These are phyloP conservation scores for Monosporascus sp. DNA, from an alignment of 2,329 filamentous ascomycete genomes.

Conservation along the genomic window DNA sequence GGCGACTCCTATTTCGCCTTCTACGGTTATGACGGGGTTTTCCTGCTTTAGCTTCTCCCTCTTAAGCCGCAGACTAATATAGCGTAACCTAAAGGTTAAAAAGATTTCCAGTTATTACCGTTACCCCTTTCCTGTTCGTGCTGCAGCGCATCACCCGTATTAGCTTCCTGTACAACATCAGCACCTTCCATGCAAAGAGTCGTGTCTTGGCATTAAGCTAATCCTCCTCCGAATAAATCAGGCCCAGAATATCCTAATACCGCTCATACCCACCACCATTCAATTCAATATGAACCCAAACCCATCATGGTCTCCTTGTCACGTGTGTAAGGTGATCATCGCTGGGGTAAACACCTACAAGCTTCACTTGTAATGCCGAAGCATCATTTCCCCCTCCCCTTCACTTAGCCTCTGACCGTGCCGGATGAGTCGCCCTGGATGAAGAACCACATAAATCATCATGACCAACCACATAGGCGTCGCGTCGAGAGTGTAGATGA, in stretches of 20 bases:
- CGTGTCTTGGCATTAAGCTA: no score
- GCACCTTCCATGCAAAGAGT: neutral
- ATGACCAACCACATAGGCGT: conserved; percentile 3
- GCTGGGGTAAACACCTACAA: no score
- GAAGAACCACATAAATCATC: neutral
- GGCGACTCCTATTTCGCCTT: conserved; percentile 38
- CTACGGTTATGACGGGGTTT: conserved; percentile 16
- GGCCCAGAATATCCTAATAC: no score
- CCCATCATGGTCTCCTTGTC: no score
- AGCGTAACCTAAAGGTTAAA: conserved; percentile 12
- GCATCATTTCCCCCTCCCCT: neutral
- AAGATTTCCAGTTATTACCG: no score
- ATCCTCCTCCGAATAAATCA: no score
- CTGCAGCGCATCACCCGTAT: neutral
- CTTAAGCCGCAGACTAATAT: conserved; percentile 22
- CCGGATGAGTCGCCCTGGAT: neutral
- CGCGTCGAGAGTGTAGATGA: conserved; percentile 1
- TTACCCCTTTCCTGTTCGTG: conserved; percentile 5
- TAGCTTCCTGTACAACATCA: conserved; percentile 1
- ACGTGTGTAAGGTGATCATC: no score
- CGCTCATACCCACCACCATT: no score
- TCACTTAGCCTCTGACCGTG: neutral
- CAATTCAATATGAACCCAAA: no score
- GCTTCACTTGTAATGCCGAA: neutral
- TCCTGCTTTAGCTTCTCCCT: neutral